Percentiles rank a stretch among this genome's conserved stretches.
Evolutionary conservation across 305 asterid genomes (phyloP).

Genomic region (Stenogyne calaminthoides): DNA sequence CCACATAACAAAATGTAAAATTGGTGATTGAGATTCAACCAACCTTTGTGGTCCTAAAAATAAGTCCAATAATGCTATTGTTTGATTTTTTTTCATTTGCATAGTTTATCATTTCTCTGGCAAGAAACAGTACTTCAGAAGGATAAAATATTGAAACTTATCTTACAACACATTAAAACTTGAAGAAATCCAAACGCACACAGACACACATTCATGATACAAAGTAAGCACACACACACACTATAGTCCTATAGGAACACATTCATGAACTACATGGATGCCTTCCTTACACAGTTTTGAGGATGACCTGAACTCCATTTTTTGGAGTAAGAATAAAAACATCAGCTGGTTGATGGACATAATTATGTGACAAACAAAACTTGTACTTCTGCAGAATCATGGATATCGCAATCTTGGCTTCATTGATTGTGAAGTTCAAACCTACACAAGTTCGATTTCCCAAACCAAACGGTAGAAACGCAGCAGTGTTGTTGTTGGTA

Average conservation of each 20-base stretch:
- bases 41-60: conserved; percentile 19
- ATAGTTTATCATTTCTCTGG: not conserved
- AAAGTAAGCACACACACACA: not conserved
- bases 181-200: not conserved
- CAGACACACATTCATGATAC: not conserved
- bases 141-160: not conserved
- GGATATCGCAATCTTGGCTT: conserved; percentile 61
- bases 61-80: not conserved
- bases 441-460: conserved; percentile 77
- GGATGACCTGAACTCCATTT: conserved; percentile 61
- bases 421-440: conserved; percentile 58
- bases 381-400: conserved; percentile 63
- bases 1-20: not conserved
- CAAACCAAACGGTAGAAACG: conserved; percentile 65
- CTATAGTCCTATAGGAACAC: not conserved
- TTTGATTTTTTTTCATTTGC: not conserved
- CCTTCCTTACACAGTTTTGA: conserved; percentile 32
- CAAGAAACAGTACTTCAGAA: conserved; percentile 4
- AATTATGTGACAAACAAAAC: conserved; percentile 48
- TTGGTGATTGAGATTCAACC: not conserved
- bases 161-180: not conserved
- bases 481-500: conserved; percentile 49
- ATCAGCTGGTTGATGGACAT: conserved; percentile 57
- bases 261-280: not conserved
- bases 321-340: conserved; percentile 56